phyloP scores from a whole-genome alignment of 2,329 filamentous ascomycete genomes.

The Neopestalotiopsis sp. region DNA sequence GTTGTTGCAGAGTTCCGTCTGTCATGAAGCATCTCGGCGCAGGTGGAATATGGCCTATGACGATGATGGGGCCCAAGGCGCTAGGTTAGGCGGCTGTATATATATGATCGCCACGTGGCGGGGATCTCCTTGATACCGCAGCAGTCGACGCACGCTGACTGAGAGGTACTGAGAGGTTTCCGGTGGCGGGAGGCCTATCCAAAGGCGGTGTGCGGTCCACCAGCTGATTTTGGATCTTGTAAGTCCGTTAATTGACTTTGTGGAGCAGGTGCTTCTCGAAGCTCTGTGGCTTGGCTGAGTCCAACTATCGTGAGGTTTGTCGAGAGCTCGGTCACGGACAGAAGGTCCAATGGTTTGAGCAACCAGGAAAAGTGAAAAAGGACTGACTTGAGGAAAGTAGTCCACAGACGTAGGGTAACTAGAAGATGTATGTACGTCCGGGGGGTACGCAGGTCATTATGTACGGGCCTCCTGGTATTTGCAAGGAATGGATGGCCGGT shows the following conservation, averaged over 20 bases:
- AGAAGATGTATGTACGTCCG: conserved; percentile 14
- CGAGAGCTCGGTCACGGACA: background rate
- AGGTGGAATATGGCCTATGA: conserved; percentile 26
- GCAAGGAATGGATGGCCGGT: conserved; percentile 21
- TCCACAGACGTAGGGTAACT: conserved; percentile 6
- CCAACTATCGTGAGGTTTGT: background rate
- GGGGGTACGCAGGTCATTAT: conserved; percentile 13
- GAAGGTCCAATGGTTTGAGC: background rate
- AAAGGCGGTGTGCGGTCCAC: conserved; percentile 36
- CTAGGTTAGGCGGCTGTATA: conserved; percentile 26
- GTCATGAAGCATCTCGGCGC: conserved; percentile 42
- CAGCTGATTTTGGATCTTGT: conserved; percentile 24
- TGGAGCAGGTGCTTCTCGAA: conserved; percentile 31
- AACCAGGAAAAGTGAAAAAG: background rate
- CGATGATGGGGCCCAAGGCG: conserved; percentile 23
- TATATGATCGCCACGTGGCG: conserved; percentile 32
- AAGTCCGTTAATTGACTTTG: conserved; percentile 30
- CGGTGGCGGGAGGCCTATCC: conserved; percentile 24
- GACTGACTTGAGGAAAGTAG: background rate
- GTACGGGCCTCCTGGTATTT: conserved; percentile 14
- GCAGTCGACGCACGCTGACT: background rate
- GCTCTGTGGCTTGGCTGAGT: background rate
- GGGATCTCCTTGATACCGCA: conserved; percentile 27
- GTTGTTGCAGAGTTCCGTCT: conserved; percentile 30
- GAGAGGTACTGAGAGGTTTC: background rate